Evolutionary conservation across 805 yeast genomes (phyloP), one percentile per base, ranked within the genome.

Genomic region (Yamadazyma nakazawae): DNA sequence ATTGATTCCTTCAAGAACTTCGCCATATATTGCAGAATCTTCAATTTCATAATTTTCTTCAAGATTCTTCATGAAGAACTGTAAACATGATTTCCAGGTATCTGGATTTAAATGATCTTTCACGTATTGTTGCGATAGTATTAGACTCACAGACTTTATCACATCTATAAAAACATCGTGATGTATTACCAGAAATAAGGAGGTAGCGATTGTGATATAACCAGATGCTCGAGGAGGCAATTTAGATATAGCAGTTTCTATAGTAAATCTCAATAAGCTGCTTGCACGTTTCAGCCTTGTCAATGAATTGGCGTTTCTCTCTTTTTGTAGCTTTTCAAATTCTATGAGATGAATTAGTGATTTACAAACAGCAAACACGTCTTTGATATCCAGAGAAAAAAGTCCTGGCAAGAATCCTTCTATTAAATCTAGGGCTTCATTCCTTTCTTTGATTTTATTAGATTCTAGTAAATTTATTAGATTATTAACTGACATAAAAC

Each of bases 361-460:
- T 11, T 36, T 37, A 30, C 45, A 40, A n/a, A 45, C 26, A 11
- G 34, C 12, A 5, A 45, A 7, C 8, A 45, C 38, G 19, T 45
- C 40, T 16, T 36, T 40, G 14, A 40, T 38, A 16, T 45, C 48
- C 14, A 5, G 9, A 12, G 45, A 45, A 17, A 40, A 34, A 5
- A 40, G 30, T 2, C 37, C 21, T 6, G 48, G 45, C n/a, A 36
- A 34, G 6, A n/a, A 10, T 9, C 14, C 16, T 25, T 64, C 67
- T 13, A 64, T 49, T 2, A 41, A 18, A 25, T 62, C 48, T 8
- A 83, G 55, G 0, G 78, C 85, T 40, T 75, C 80, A 51, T 68
- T 78, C 34, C 88, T 64, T 12, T 81, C 86, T 50, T 74, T 76
- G 28, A 79, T 64, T 54, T 76, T 82, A 2, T 72, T 49, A 0